Base-by-base conservation (phyloP, 2,329 filamentous ascomycete species). In the Aureobasidium sp. region DNA sequence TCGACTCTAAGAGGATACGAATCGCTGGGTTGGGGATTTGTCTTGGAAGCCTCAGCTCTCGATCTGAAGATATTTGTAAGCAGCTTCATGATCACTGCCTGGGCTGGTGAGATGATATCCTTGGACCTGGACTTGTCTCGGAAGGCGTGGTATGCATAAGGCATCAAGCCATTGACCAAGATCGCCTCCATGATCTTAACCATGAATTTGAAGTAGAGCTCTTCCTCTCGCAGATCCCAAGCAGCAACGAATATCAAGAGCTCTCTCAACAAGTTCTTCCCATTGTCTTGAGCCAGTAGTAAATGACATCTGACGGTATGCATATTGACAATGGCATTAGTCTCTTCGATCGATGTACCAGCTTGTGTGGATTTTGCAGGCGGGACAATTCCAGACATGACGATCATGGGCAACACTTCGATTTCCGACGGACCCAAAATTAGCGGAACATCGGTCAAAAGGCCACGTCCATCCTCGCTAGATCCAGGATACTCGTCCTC, bases 161-260 rank as follows among this genome's bases (percentile, higher is more conserved):
- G 92, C 72, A 97, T 87, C 31, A 97, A 79, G 1, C 90, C 91
- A 66, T 91, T 95, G 67, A 92, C 88, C 56, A 97, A 85, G 50
- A 97, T 89, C 0, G 93, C 90, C 71, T 96, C 90, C 76, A 97
- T 90, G 64, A 97, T 96, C 74, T 97, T 92, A 48, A 91, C 89
- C 74, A 95, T 97, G 73, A 97, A 90, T 73, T 96, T 93, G 78
- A 96, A 97, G 70, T 97, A 96, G 40, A 96, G 84, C 64, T 95
- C 91, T 64, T 93, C 88, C 72, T 97, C 92, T 44, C 91, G 88
- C 69, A 97, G 86, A 71, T 97, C 93, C 93, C 93, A 97, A 9
- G 96, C 92, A 5, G 93, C 93, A 65, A 97, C 96, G 72, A 97
- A 97, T 63, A 97, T 95, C 47, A 97, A 80, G 69, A 97, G 84